phyloP scores from a whole-genome alignment of 2,329 filamentous ascomycete species.

The Penicillium sp. region DNA sequence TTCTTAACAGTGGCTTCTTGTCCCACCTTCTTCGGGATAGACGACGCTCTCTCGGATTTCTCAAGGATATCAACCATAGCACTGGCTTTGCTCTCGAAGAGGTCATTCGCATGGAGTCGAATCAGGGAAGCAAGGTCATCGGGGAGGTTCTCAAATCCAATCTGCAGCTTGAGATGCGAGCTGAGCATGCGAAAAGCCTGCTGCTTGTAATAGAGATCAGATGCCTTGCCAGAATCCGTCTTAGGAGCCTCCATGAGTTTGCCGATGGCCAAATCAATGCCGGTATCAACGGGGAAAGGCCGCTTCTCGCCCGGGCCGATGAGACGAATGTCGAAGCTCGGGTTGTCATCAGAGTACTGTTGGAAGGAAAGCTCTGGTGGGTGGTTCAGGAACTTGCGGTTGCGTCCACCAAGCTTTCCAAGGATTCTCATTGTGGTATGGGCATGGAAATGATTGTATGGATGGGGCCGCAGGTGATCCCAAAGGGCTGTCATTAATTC shows the following conservation, averaged over 20 bases:
- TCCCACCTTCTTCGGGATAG: constrained; percentile 80
- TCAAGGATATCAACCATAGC: constrained; percentile 70
- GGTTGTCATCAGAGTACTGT: constrained; percentile 80
- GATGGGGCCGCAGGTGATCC: constrained; percentile 89
- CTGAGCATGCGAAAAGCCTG: constrained; percentile 88
- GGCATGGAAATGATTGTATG: constrained; percentile 95
- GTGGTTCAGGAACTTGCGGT: constrained; percentile 91
- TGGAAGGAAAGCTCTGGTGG: constrained; percentile 82
- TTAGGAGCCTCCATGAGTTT: constrained; percentile 83
- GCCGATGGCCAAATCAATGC: constrained; percentile 83
- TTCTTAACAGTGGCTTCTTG: constrained; percentile 83
- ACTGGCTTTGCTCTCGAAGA: constrained; percentile 71
- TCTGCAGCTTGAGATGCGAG: constrained; percentile 83
- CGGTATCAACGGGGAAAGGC: constrained; percentile 82
- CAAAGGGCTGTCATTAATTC: constrained; percentile 97
- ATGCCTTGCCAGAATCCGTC: constrained; percentile 54
- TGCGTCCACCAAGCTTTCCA: constrained; percentile 92
- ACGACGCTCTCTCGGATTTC: constrained; percentile 75
- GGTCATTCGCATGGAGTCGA: constrained; percentile 84
- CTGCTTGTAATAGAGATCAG: constrained; percentile 87
- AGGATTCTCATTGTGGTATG: constrained; percentile 98
- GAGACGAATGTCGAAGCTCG: constrained; percentile 84
- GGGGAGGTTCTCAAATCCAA: constrained; percentile 82
- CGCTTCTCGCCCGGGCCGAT: constrained; percentile 87
- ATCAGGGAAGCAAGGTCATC: constrained; percentile 86